A percentile compares a stretch with the other conserved stretches of the same genome.
Evolutionary conservation across 2,329 filamentous ascomycete species (phyloP).

Genomic region (Coniosporium tulheliwenetii): DNA sequence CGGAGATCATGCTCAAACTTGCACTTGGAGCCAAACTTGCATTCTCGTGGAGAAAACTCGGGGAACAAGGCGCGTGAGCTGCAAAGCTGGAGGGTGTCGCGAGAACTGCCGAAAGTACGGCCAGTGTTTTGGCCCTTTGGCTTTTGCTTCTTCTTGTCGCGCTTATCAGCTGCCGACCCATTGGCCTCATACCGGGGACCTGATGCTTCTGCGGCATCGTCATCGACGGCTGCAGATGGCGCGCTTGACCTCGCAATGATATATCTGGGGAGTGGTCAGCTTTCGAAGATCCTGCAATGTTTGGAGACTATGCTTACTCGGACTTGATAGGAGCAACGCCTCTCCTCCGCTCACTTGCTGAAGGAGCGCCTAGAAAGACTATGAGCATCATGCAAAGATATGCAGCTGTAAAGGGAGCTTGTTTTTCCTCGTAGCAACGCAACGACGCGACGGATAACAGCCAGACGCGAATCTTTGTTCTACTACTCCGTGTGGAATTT

Average conservation of each 20-base stretch:
- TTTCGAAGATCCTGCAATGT: neutral
- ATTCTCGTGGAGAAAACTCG: slow-evolving; percentile 68
- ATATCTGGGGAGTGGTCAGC: slow-evolving; percentile 12
- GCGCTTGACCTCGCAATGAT: slow-evolving; percentile 7
- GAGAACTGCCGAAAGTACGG: slow-evolving; percentile 65
- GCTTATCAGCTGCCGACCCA: slow-evolving; percentile 15
- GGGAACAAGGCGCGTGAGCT: slow-evolving; percentile 52
- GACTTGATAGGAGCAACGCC: slow-evolving; percentile 58
- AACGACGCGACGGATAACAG: no score
- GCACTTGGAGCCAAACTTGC: slow-evolving; percentile 67
- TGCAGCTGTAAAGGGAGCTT: no score
- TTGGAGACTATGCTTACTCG: slow-evolving; percentile 36
- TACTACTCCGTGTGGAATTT: no score
- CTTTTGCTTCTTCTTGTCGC: slow-evolving; percentile 40
- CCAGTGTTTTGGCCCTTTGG: slow-evolving; percentile 67
- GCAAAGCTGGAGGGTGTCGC: slow-evolving; percentile 65
- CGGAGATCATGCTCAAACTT: slow-evolving; percentile 71
- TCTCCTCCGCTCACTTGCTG: slow-evolving; percentile 24
- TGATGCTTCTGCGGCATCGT: slow-evolving; percentile 32
- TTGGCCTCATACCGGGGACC: slow-evolving; percentile 28
- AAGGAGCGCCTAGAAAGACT: slow-evolving; percentile 4
- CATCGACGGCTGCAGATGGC: slow-evolving; percentile 8
- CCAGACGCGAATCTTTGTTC: no score
- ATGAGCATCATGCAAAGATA: no score
- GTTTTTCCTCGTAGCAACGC: no score